Base-by-base conservation (phyloP, 352 stramenopile species). In the Globisporangium acanthophoron region DNA sequence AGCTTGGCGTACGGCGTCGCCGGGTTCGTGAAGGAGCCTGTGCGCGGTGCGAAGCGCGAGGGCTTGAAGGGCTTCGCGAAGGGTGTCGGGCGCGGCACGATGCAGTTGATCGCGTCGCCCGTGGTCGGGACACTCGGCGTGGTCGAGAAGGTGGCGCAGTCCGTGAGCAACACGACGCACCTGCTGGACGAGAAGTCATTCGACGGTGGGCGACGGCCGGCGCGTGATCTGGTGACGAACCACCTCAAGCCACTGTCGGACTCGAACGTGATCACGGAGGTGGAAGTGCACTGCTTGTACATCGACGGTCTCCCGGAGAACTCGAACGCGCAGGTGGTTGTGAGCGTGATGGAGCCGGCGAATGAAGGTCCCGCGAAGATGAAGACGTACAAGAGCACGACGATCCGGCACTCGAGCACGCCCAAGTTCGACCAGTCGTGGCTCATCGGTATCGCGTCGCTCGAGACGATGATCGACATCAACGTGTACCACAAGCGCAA, bases 401-500 rank as follows among this genome's bases (percentile, higher is more conserved):
- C 83, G 20, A 64, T 77, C 43, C 53, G 59, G 13, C 72, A 78
- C 67, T 89, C 80, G 35, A 66, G 66, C 20, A 78, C 71, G 29
- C 83, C 85, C 9, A 87, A 80, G 61, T 92, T 88, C 60, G 71
- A 95, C 60, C 81, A 95, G 67, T 95, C 85, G 53, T 92, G 85
- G 80, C 69, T 95, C 29, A 68, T 95, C 24, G 62, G 76, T 46
- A 78, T 95, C 48, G 69, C 71, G 33, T 91, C 79, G 39, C 48
- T 80, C 29, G 79, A 93, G 53, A 93, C 85, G 60, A 78, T 82
- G 27, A 72, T 95, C n/a, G 81, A 93, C 41, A 62, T 95, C 6
- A 76, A 82, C 52, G 78, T 95, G 9, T 84, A 78, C 52, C 85
- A 95, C 65, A 95, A 95, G 62, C 83, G 85, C 37, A 92, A 92